phyloP scores from a whole-genome alignment of 495 filamentous ascomycete species.

The Arthonia radiata region DNA sequence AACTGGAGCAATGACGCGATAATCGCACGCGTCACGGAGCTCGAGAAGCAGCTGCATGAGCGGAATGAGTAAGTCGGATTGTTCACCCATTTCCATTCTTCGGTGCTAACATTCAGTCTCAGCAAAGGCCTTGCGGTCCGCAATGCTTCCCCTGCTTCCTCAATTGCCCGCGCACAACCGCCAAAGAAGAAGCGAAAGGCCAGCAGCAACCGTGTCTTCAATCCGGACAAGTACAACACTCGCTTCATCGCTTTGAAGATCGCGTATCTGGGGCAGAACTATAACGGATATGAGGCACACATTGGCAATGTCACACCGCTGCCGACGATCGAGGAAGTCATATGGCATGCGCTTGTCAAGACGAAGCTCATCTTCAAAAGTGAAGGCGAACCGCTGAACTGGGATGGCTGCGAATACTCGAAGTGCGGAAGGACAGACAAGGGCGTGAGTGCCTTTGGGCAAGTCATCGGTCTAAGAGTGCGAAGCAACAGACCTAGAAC shows the following conservation, averaged over 20 bases:
- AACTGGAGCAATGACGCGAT: slow-evolving; percentile 41
- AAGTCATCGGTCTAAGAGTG: slow-evolving; percentile 65
- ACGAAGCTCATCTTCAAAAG: slow-evolving; percentile 55
- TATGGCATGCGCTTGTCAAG: slow-evolving; percentile 73
- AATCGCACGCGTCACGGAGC: slow-evolving; percentile 33
- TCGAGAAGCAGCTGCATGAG: slow-evolving; percentile 35
- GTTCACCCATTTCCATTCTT: neutral
- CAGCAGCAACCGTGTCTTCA: slow-evolving; percentile 25
- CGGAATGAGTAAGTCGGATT: slow-evolving; percentile 9
- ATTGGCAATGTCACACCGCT: slow-evolving; percentile 34
- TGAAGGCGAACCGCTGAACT: slow-evolving; percentile 27
- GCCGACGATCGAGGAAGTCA: slow-evolving; percentile 68
- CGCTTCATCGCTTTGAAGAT: slow-evolving; percentile 77
- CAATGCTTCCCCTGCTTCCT: slow-evolving; percentile 1
- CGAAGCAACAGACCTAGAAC: slow-evolving; percentile 41
- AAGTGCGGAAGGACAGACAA: slow-evolving; percentile 86
- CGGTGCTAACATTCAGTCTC: neutral
- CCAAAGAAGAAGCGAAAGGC: slow-evolving; percentile 6
- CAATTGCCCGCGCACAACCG: neutral
- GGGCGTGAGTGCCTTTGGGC: slow-evolving; percentile 90
- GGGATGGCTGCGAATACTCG: slow-evolving; percentile 62
- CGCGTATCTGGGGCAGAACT: slow-evolving; percentile 72
- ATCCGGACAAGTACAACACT: slow-evolving; percentile 58
- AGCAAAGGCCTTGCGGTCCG: neutral
- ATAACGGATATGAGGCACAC: slow-evolving; percentile 78